Base-by-base conservation (phyloP, 495 filamentous ascomycete species). In the Aspergillus kassunensis region DNA sequence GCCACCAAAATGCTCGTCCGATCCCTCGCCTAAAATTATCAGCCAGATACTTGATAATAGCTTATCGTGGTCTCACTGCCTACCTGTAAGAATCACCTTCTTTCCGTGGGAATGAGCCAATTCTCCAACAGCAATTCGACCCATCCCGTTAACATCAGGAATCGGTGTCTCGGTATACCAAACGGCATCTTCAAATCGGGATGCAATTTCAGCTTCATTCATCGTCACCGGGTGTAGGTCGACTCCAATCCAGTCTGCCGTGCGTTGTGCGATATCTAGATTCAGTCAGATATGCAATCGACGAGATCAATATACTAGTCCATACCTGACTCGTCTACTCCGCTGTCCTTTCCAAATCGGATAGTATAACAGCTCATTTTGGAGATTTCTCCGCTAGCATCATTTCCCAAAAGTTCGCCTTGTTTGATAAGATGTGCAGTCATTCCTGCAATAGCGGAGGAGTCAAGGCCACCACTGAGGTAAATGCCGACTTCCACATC, bases 401-500 rank as follows among this genome's bases (percentile, higher is more conserved):
- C 65, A 51, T 64, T 68, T 8, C 72, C 70, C 6, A 74, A 58
- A 29, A 57, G 56, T 6, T 61, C 57, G 15, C 66, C 68, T 34
- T 79, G 60, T 19, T 69, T 59, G 1, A 74, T 60, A 2, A 80
- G 69, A 51, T 79, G 64, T 1, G 66, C 67, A 19, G 73, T 73
- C 58, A 82, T 81, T 12, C 79, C 76, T 13, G 77, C 79, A 24
- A 80, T 60, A 6, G 69, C 67, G 0, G 76, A 76, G 5, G 72
- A 77, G 53, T 80, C 79, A 24, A 82, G 63, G 2, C 79, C 79
- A n/a, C 79, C 79, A 20, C 65, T 72, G 1, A 81, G 60, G 46
- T 75, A 78, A 36, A 82, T 61, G 1, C 77, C 78, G 6, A 82
- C 64, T 6, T 70, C 70, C 0, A 81, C 79, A 59, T 82, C 78